phyloP scores from a whole-genome alignment of 768 basidiomycete species.

The Royoungia palumana region DNA sequence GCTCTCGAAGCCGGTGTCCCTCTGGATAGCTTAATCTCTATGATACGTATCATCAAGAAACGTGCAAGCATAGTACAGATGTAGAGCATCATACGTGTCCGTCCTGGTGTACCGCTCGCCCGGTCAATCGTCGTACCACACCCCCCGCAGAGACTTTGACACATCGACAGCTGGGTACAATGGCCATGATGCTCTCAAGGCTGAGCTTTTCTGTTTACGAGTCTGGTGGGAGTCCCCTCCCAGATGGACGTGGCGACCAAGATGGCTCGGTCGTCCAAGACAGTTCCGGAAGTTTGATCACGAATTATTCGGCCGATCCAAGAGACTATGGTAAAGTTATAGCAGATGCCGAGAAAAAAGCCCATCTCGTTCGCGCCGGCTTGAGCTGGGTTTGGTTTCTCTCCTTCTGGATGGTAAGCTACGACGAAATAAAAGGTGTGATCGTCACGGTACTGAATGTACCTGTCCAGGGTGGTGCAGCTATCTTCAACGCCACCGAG shows the following conservation, averaged over 20 bases:
- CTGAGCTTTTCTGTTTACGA: conserved; percentile 44
- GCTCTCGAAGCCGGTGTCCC: conserved; percentile 69
- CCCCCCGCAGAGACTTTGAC: conserved; percentile 38
- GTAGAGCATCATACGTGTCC: background rate
- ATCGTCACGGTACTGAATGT: conserved; percentile 1
- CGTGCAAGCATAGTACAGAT: background rate
- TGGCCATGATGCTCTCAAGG: conserved; percentile 53
- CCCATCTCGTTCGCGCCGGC: conserved; percentile 52
- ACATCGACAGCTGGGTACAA: conserved; percentile 53
- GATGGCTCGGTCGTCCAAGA: background rate
- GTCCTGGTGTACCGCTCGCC: conserved; percentile 20
- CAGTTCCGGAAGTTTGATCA: conserved; percentile 11
- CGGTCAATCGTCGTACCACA: conserved; percentile 17
- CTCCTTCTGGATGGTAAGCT: conserved; percentile 71
- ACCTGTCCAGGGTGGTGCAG: conserved; percentile 53
- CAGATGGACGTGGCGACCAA: background rate
- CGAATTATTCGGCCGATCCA: conserved; percentile 3
- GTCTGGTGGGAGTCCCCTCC: conserved; percentile 13
- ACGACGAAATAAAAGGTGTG: background rate
- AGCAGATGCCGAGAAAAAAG: conserved; percentile 46
- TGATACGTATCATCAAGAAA: conserved; percentile 11
- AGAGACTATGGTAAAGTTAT: conserved; percentile 21
- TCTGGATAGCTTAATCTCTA: conserved; percentile 44
- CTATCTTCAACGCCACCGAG: conserved; percentile 68
- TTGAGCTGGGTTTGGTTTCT: conserved; percentile 63